Conservation (phyloP, 2,329 filamentous ascomycete genomes). For the Penicillium sclerotiorum region DNA sequence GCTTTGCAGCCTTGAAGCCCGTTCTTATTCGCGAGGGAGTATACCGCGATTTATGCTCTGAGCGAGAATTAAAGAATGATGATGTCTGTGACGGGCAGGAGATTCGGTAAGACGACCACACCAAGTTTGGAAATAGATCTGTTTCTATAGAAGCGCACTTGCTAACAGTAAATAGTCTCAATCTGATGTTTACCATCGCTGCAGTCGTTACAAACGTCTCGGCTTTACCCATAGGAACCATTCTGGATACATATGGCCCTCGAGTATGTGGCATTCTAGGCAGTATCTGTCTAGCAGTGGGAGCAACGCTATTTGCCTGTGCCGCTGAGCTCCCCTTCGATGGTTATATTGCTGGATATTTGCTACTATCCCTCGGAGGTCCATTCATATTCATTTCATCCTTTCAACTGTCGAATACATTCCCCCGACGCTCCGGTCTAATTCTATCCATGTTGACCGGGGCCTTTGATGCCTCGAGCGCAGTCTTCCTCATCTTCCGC, state of each 20-base stretch:
- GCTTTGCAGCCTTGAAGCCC: conserved; percentile 81
- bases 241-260: conserved; percentile 81
- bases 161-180: conserved; percentile 53
- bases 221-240: conserved; percentile 79
- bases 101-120: conserved; percentile 49
- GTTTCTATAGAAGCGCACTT: not conserved
- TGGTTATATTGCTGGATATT: conserved; percentile 72
- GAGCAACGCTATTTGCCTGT: conserved; percentile 73
- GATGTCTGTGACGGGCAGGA: conserved; percentile 61
- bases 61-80: conserved; percentile 50
- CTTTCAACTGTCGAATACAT: conserved; percentile 83
- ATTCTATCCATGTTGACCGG: conserved; percentile 79
- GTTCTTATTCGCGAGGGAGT: conserved; percentile 74
- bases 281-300: conserved; percentile 66
- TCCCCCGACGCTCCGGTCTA: conserved; percentile 74
- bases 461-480: conserved; percentile 81
- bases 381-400: conserved; percentile 81
- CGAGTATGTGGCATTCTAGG: conserved; percentile 73
- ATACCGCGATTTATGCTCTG: conserved; percentile 66
- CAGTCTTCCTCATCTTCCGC: conserved; percentile 74
- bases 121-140: too few relatives aligned
- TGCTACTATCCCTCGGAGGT: conserved; percentile 75
- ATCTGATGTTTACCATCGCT: conserved; percentile 89
- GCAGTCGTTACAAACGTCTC: conserved; percentile 86
- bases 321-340: conserved; percentile 69